Evolutionary conservation across 2,329 filamentous ascomycete genomes (phyloP), one percentile per base, ranked within the genome.

Genomic region (Alternaria brassicicola): DNA sequence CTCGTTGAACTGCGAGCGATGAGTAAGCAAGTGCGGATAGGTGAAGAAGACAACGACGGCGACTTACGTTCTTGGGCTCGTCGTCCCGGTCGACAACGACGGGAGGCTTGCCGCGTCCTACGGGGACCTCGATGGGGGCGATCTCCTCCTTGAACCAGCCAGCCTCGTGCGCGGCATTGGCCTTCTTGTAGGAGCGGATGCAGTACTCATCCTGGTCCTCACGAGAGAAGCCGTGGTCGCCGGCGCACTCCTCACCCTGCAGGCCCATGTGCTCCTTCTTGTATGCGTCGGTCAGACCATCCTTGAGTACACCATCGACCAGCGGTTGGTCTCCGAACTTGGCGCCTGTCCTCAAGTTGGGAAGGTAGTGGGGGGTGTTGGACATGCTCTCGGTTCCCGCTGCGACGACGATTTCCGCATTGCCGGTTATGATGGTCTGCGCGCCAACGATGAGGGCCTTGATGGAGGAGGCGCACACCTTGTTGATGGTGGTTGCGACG

Each of bases 381-480:
- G 93, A 97, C 95, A 99, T 99, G 84, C 93, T 97, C 84, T 99
- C 95, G 68, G 94, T 88, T 70, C 95, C 95, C 75, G 93, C 95
- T 66, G 93, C 95, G 59, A 99, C 92, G 65, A 99, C 88, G 66
- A 97, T 89, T 70, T 92, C 89, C 65, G 94, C 94, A 77, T 92
- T 97, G 69, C 95, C 94, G 52, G 93, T 96, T 79, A 98, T 93
- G 83, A 99, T 99, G 72, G 94, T 97, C 81, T 98, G 95, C 50
- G 94, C 92, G 69, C 91, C 95, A 61, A 99, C 86, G 67, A 97
- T 92, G 76, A 99, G 89, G 69, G 95, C 92, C 85, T 99, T 99
- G 77, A 97, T 83, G 42, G 90, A 89, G 9, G 93, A 97, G 65
- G 95, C 95, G 86, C 95, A 99, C 77, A 99, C 95, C 84, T 99